Evolutionary conservation across 495 filamentous ascomycete species (phyloP).

Genomic region (Aspergillus ostianus): DNA sequence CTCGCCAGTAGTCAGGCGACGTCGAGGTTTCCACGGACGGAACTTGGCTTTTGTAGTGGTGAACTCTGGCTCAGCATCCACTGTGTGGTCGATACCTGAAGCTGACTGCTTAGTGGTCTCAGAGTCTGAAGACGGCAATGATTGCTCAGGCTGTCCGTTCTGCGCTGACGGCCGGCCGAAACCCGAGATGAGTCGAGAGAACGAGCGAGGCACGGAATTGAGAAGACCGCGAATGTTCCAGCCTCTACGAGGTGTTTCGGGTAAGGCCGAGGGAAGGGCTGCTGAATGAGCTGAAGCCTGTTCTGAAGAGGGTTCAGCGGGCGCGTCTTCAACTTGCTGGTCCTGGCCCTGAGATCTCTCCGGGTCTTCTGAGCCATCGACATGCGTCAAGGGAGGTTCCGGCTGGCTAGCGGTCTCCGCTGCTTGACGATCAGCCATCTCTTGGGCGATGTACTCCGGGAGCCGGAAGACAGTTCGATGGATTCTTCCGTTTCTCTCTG

Average conservation of each 20-base stretch:
- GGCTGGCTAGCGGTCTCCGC: slow-evolving; percentile 8
- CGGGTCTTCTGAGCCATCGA: slow-evolving; percentile 13
- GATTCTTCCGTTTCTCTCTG: slow-evolving; percentile 30
- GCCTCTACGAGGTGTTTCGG: slow-evolving; percentile 19
- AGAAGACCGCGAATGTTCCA: slow-evolving; percentile 28
- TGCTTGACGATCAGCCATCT: slow-evolving; percentile 21
- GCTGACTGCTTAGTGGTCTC: slow-evolving; percentile 14
- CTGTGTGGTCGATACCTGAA: slow-evolving; percentile 17
- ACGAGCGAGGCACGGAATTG: slow-evolving; percentile 26
- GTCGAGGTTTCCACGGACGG: slow-evolving; percentile 12
- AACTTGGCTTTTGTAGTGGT: slow-evolving; percentile 2
- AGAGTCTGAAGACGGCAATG: background rate
- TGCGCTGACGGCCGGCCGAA: slow-evolving; percentile 19
- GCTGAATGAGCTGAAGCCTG: background rate
- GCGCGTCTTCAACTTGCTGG: slow-evolving; percentile 2
- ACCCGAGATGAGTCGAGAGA: slow-evolving; percentile 20
- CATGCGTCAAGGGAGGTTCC: slow-evolving; percentile 10
- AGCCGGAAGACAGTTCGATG: slow-evolving; percentile 36
- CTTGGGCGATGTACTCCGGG: slow-evolving; percentile 32
- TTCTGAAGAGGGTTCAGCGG: background rate
- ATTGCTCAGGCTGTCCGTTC: slow-evolving; percentile 8
- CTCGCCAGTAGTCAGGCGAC: background rate
- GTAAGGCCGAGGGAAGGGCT: slow-evolving; percentile 14
- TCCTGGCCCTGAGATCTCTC: slow-evolving; percentile 5
- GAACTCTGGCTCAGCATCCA: background rate